phyloP scores from a whole-genome alignment of 805 yeast genomes.

The Yamadazyma olivae region DNA sequence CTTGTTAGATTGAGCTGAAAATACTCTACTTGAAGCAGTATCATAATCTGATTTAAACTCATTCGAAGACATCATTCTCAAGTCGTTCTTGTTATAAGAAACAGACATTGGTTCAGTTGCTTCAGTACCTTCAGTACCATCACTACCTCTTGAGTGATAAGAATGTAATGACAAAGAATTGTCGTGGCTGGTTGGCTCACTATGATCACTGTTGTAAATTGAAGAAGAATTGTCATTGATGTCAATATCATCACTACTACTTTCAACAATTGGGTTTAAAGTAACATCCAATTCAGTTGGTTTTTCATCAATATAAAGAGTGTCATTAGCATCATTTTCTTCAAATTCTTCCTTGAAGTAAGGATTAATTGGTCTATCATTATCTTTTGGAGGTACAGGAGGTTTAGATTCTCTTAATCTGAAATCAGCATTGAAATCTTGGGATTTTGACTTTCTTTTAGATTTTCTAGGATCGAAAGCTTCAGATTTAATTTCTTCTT shows the following conservation, averaged over 20 bases:
- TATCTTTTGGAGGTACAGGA: constrained; percentile 7
- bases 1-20: constrained; percentile 7
- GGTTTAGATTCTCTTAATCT: too few species aligned
- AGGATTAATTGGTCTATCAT: not conserved
- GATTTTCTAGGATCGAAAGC: constrained; percentile 23
- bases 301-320: constrained; percentile 11
- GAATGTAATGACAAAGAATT: constrained; percentile 33
- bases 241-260: constrained; percentile 15
- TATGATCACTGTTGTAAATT: constrained; percentile 29
- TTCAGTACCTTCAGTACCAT: constrained; percentile 11
- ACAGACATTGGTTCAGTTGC: constrained; percentile 15
- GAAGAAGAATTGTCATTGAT: constrained; percentile 21
- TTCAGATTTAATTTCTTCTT: constrained; percentile 15
- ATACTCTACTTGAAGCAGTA: constrained; percentile 11
- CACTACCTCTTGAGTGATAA: constrained; percentile 23
- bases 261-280: constrained; percentile 38
- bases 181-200: constrained; percentile 18
- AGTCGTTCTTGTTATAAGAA: constrained; percentile 6
- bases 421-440: constrained; percentile 1
- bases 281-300: constrained; percentile 14
- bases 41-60: constrained; percentile 5
- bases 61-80: constrained; percentile 10
- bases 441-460: constrained; percentile 8
- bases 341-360: constrained; percentile 6
- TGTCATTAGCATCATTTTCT: not conserved